Conservation (phyloP, 139 green algal genomes). For the Nannochloris sp. region DNA sequence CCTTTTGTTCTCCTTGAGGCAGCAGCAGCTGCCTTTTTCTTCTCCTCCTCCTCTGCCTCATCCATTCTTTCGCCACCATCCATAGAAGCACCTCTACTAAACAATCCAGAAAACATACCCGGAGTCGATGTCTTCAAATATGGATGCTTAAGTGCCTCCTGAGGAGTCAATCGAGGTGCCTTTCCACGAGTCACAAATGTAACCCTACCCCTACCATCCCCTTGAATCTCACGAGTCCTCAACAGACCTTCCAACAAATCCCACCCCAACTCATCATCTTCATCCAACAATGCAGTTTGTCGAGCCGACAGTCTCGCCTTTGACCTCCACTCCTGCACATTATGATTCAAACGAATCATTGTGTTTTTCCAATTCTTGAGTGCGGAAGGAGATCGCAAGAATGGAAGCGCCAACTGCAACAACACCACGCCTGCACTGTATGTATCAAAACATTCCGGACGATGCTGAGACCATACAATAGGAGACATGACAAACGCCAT, state of each 20-base stretch:
- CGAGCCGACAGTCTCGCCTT: conserved; percentile 25
- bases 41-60: neutral
- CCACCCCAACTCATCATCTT: conserved; percentile 52
- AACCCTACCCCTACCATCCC: conserved; percentile 34
- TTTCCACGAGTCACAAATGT: conserved; percentile 34
- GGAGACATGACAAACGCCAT: conserved; percentile 54
- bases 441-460: conserved; percentile 85
- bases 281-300: conserved; percentile 66
- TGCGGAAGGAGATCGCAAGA: conserved; percentile 41
- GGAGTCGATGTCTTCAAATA: conserved; percentile 29
- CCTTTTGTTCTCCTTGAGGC: neutral
- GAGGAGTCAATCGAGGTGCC: conserved; percentile 25
- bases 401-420: conserved; percentile 50
- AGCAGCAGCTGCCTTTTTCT: neutral
- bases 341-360: conserved; percentile 43
- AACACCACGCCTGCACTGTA: conserved; percentile 43
- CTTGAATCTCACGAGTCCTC: conserved; percentile 35
- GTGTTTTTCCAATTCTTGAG: conserved; percentile 56
- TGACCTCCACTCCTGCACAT: conserved; percentile 61
- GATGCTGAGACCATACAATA: conserved; percentile 75
- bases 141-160: conserved; percentile 36
- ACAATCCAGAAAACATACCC: neutral
- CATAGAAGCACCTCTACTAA: neutral
- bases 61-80: neutral
- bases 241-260: conserved; percentile 50